phyloP scores from a whole-genome alignment of 805 yeast genomes.

The Pichia manshurica region DNA sequence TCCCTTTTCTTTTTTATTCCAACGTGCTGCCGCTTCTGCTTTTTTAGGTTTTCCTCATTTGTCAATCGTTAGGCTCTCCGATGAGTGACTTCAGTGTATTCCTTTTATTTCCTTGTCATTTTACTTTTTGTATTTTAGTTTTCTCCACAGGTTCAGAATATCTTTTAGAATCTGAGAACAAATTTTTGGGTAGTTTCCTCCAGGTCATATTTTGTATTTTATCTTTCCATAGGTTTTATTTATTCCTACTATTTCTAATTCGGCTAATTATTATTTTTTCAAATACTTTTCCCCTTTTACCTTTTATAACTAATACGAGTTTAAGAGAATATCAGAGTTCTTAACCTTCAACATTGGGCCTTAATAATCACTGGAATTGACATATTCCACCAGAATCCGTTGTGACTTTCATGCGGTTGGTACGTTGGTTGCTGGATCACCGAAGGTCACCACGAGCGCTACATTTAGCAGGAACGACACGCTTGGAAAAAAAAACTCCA shows the following conservation, averaged over 20 bases:
- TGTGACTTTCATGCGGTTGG: too few species aligned
- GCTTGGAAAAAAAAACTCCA: not conserved
- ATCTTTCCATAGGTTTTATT: not conserved
- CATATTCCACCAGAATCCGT: too few species aligned
- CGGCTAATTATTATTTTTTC: not conserved
- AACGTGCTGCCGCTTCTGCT: not conserved
- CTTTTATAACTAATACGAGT: too few species aligned
- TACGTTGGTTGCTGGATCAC: too few species aligned
- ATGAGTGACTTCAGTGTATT: too few species aligned
- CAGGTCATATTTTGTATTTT: slow-evolving; percentile 1
- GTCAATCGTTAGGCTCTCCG: not conserved
- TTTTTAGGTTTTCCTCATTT: not conserved
- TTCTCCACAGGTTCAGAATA: not conserved
- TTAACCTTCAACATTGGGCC: too few species aligned
- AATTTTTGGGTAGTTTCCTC: not conserved
- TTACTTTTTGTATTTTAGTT: slow-evolving; percentile 3
- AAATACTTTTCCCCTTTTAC: not conserved
- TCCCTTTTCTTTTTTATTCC: not conserved
- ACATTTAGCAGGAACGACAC: too few species aligned
- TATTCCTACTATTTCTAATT: not conserved
- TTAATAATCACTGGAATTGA: too few species aligned
- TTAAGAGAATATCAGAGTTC: too few species aligned
- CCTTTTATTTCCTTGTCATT: too few species aligned
- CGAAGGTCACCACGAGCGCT: too few species aligned
- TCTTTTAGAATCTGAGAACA: not conserved